Evolutionary conservation across 1,284 basidiomycete species (phyloP), one percentile per base, ranked within the genome.

Genomic region (Hortiboletus rubellus): DNA sequence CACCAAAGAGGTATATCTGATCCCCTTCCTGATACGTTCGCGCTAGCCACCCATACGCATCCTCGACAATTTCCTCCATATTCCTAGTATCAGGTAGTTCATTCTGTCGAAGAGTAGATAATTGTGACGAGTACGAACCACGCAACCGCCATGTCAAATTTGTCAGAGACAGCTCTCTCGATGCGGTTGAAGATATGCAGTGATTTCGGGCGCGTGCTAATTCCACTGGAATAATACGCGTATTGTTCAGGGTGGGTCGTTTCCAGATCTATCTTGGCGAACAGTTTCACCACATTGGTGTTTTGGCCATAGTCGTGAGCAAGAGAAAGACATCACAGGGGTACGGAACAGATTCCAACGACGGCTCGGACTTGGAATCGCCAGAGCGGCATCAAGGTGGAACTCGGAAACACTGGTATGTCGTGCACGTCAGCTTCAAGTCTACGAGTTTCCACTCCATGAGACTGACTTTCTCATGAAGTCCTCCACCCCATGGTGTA

Each of bases 401-500:
- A 9, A 70, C 61, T 4, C 53, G 52, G 58, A 49, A 61, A 44
- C 68, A 69, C 70, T 71, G 40, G 27, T 36, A 43, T 8, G 7
- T 22, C 27, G 5, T 30, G n/a, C 38, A 41, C 22, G 42, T 55
- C 24, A 65, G 49, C 38, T 7, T 2, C 5, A 46, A 9, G 3
- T 1, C 5, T 18, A 22, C 9, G 37, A 51, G 27, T 9, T 3
- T 27, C 51, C 17, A 2, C 12, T 14, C 27, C 12, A 15, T 3
- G 3, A 18, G 18, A 74, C 76, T 62, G 59, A 77, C 84, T 60
- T 86, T 75, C 11, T 76, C 81, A 55, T 86, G 77, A 55, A 85
- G 72, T 64, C 93, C 94, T 80, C 92, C 92, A 65, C 94, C 94
- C 94, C 94, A 96, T 15, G 92, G 93, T 9, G 91, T 92, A 61